Conservation (phyloP, 2,329 filamentous ascomycete species). For the Colletotrichum orbiculare region DNA sequence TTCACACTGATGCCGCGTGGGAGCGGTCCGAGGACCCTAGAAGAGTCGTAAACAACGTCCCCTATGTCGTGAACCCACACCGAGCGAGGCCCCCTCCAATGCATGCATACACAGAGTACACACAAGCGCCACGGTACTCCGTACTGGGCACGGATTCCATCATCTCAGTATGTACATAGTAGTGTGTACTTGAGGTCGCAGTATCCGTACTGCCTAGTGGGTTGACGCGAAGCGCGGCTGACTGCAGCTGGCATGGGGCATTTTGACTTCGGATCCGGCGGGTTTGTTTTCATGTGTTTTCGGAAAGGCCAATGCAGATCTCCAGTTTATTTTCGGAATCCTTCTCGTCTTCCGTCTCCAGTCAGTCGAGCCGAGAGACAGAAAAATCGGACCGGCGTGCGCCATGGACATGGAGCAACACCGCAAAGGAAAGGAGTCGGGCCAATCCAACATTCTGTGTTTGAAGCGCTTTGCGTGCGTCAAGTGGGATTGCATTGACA, state of each 20-base stretch:
- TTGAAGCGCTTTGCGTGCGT: neutral
- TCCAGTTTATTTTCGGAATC: constrained; percentile 17
- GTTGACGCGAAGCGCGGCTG: constrained; percentile 20
- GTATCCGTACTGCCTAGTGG: too few species aligned
- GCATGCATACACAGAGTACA: too few species aligned
- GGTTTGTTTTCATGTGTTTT: constrained; percentile 3
- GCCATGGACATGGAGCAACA: neutral
- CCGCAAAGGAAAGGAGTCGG: neutral
- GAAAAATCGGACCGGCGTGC: constrained; percentile 2
- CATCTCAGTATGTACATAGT: too few species aligned
- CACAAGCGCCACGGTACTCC: too few species aligned
- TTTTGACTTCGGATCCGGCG: constrained; percentile 27
- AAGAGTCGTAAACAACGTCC: too few species aligned
- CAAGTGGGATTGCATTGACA: too few species aligned
- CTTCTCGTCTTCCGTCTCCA: constrained; percentile 21
- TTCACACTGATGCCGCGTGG: too few species aligned
- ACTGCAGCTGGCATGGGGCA: constrained; percentile 4
- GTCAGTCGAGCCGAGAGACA: constrained; percentile 1
- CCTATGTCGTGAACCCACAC: too few species aligned
- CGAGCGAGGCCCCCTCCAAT: too few species aligned
- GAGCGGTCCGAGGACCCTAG: too few species aligned
- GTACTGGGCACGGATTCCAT: too few species aligned
- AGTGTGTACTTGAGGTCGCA: too few species aligned
- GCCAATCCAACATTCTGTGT: neutral
- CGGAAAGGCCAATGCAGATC: constrained; percentile 25